Conservation (phyloP, 2,329 filamentous ascomycete genomes). For the Cercospora sp. region DNA sequence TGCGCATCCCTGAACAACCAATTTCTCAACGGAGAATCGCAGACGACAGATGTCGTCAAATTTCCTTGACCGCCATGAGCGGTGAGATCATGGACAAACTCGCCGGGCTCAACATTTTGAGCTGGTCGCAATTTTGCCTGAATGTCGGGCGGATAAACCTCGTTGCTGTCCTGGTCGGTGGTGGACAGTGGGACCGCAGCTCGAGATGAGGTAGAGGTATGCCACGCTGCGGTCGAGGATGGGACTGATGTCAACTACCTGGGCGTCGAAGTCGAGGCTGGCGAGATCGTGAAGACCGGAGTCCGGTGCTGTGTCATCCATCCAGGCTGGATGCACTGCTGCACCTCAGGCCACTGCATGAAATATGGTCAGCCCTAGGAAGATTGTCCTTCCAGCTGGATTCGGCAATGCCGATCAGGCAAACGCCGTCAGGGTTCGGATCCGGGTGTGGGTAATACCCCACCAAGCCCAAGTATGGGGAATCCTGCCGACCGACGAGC, state of each 20-base stretch:
- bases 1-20: not conserved
- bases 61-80: not conserved
- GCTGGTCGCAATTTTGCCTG: not conserved
- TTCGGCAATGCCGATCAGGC: not conserved
- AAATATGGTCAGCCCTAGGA: not conserved
- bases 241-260: not conserved
- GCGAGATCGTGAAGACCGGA: not conserved
- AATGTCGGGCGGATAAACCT: not conserved
- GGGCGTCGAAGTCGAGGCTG: not conserved
- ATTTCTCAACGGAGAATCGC: not conserved
- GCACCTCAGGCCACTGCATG: not conserved
- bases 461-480: not conserved
- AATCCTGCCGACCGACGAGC: not conserved
- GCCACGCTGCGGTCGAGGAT: not conserved
- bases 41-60: not conserved
- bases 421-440: conserved; percentile 6
- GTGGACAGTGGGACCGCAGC: not conserved
- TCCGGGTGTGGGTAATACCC: not conserved
- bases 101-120: not conserved
- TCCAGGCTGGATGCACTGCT: not conserved
- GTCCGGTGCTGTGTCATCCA: conserved; percentile 1
- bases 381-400: not conserved
- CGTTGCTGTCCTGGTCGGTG: not conserved
- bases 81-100: not conserved
- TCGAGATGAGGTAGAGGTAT: not conserved